These are phyloP conservation scores for Fraxinus floribunda DNA, from an alignment of 305 asterid genomes.

Conservation along the genomic window DNA sequence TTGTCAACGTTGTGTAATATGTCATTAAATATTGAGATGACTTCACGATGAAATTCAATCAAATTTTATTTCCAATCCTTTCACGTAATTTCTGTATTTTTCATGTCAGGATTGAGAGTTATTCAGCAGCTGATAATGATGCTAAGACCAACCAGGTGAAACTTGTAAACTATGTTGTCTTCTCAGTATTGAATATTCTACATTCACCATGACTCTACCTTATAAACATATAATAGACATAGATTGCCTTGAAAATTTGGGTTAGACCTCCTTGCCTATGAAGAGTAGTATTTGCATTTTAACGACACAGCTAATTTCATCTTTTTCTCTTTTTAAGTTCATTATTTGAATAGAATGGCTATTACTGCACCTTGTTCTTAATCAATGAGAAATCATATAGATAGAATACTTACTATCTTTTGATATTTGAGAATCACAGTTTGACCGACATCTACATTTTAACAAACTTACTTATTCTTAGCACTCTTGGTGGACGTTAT, in stretches of 20 bases:
- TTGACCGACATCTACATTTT: neutral
- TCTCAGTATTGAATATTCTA: neutral
- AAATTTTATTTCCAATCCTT: constrained; percentile 9
- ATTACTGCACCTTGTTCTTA: neutral
- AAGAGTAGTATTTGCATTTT: neutral
- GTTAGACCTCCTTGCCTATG: neutral
- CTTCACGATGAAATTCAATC: neutral
- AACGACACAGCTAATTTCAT: neutral
- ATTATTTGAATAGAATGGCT: neutral
- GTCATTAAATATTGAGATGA: neutral
- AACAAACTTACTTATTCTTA: neutral
- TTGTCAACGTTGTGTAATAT: neutral
- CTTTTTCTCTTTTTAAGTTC: neutral
- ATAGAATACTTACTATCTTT: neutral
- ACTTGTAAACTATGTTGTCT: constrained; percentile 15
- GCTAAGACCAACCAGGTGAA: constrained; percentile 69
- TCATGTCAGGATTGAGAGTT: constrained; percentile 47
- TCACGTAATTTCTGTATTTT: constrained; percentile 19
- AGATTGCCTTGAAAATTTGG: neutral
- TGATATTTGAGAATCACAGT: neutral
- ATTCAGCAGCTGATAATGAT: constrained; percentile 41
- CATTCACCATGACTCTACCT: neutral
- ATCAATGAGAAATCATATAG: neutral
- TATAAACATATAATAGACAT: neutral
- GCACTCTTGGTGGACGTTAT: neutral